These are phyloP conservation scores for Daedaleopsis nitida DNA, from an alignment of 768 basidiomycete species.

Conservation along the genomic window DNA sequence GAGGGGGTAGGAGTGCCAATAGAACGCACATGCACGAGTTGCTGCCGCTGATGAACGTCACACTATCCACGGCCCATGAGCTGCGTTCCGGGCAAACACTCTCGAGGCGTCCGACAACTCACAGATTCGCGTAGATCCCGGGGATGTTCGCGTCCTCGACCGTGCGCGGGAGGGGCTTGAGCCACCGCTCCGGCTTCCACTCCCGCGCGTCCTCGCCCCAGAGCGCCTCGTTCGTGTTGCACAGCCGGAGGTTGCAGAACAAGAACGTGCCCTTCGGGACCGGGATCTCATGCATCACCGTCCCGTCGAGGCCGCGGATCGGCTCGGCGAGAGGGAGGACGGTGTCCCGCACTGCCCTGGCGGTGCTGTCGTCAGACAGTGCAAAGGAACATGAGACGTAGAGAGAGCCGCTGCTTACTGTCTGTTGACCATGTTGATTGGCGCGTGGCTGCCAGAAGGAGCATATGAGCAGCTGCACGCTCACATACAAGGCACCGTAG, in stretches of 20 bases:
- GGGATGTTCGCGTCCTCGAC: constrained; percentile 33
- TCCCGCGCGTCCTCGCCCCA: constrained; percentile 46
- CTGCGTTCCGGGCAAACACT: not conserved
- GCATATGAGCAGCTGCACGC: not conserved
- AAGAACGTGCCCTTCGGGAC: constrained; percentile 31
- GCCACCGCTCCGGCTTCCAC: constrained; percentile 49
- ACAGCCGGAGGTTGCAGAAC: constrained; percentile 27
- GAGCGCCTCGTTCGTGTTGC: constrained; percentile 37
- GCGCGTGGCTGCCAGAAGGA: constrained; percentile 5
- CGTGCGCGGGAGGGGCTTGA: constrained; percentile 25
- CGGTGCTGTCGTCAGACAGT: too few relatives aligned
- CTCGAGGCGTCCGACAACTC: not conserved
- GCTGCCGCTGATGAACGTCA: constrained; percentile 39
- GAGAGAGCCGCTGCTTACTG: constrained; percentile 8
- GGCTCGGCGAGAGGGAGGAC: constrained; percentile 36
- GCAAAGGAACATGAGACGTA: too few relatives aligned
- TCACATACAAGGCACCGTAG: constrained; percentile 20
- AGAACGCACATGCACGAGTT: constrained; percentile 37
- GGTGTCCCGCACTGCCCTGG: constrained; percentile 18
- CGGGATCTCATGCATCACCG: constrained; percentile 26
- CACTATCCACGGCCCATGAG: constrained; percentile 26
- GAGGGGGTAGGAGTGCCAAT: not conserved
- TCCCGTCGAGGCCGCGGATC: constrained; percentile 32
- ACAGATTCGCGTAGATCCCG: constrained; percentile 36
- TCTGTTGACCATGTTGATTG: constrained; percentile 3